phyloP scores from a whole-genome alignment of 306 rosid genomes.

The Phaseolus lunatus region DNA sequence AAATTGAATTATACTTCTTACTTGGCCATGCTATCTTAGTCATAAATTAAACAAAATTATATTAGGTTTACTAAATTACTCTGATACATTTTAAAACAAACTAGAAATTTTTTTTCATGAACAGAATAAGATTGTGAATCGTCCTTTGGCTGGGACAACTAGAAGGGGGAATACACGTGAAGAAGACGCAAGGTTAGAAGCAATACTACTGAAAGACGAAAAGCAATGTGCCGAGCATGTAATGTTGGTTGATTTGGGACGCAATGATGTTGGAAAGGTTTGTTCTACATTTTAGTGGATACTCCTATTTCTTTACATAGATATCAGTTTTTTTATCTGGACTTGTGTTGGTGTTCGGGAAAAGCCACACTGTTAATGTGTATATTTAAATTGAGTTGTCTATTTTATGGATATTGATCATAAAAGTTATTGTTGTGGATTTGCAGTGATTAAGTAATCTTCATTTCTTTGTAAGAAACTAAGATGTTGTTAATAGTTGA shows the following conservation, averaged over 20 bases:
- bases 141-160: slow-evolving; percentile 89
- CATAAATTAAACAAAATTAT: slow-evolving; percentile 13
- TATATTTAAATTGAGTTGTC: too few species aligned
- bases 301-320: background rate
- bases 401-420: too few species aligned
- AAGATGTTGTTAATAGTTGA: too few species aligned
- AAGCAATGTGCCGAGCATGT: slow-evolving; percentile 89
- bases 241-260: slow-evolving; percentile 92
- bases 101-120: slow-evolving; percentile 42
- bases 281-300: slow-evolving; percentile 31
- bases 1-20: slow-evolving; percentile 24
- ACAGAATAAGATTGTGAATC: slow-evolving; percentile 76
- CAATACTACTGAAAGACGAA: slow-evolving; percentile 62
- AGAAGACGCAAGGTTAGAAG: slow-evolving; percentile 68
- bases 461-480: slow-evolving; percentile 3
- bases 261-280: slow-evolving; percentile 96
- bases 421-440: too few species aligned
- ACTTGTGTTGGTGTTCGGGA: too few species aligned
- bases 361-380: too few species aligned
- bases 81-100: slow-evolving; percentile 17
- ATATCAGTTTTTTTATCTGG: too few species aligned
- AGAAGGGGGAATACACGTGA: slow-evolving; percentile 64
- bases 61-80: background rate
- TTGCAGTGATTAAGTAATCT: background rate
- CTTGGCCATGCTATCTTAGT: slow-evolving; percentile 17